Conservation (phyloP, 1,284 basidiomycete species). For the Trametes hirsuta region DNA sequence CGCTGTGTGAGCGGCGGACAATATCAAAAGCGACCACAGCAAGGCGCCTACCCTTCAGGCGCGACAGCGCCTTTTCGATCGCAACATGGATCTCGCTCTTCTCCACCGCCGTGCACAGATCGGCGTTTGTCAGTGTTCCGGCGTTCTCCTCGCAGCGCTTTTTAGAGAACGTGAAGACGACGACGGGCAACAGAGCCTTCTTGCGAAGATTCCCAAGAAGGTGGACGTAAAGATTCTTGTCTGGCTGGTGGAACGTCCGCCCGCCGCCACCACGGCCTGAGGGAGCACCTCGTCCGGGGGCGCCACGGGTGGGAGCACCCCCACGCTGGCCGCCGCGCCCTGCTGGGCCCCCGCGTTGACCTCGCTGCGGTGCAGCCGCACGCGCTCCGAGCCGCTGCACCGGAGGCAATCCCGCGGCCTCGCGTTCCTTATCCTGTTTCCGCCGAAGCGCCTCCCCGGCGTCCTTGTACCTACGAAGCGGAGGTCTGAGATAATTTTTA, state of each 20-base stretch:
- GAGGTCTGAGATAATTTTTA: not conserved
- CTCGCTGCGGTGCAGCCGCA: slow-evolving; percentile 67
- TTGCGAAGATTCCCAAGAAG: slow-evolving; percentile 88
- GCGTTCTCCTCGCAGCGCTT: slow-evolving; percentile 98
- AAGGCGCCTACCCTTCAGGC: slow-evolving; percentile 76
- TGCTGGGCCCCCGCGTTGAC: slow-evolving; percentile 54
- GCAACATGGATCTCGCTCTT: slow-evolving; percentile 97
- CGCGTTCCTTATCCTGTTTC: slow-evolving; percentile 98
- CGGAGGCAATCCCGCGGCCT: slow-evolving; percentile 88
- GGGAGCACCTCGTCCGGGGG: slow-evolving; percentile 26
- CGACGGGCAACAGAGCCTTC: slow-evolving; percentile 87
- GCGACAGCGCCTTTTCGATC: slow-evolving; percentile 89
- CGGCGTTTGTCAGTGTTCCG: slow-evolving; percentile 83
- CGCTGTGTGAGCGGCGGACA: not conserved
- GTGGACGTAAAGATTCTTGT: slow-evolving; percentile 95
- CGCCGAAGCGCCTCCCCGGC: slow-evolving; percentile 87
- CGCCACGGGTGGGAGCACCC: slow-evolving; percentile 38
- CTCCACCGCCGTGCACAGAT: slow-evolving; percentile 86
- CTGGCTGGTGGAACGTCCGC: slow-evolving; percentile 70
- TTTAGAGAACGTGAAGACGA: slow-evolving; percentile 98
- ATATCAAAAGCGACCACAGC: slow-evolving; percentile 18
- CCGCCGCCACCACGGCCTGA: slow-evolving; percentile 54
- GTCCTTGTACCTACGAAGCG: slow-evolving; percentile 72
- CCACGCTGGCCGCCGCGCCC: slow-evolving; percentile 53
- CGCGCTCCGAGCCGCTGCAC: slow-evolving; percentile 81